Conservation (phyloP, 768 basidiomycete species). For the Leucocoprinus sp. region DNA sequence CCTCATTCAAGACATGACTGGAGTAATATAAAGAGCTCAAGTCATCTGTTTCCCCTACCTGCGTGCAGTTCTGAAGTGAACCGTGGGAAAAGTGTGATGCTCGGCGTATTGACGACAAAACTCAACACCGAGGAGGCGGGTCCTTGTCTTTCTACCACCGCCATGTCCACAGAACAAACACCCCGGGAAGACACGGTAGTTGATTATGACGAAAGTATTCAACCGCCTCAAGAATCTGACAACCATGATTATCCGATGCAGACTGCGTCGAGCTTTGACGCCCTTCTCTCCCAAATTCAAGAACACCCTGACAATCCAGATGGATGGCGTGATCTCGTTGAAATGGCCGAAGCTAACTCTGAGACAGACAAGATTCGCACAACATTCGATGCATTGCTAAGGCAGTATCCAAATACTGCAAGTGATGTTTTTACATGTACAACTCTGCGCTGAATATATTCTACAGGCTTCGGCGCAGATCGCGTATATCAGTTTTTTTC, state of each 20-base stretch:
- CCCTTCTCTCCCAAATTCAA: conserved; percentile 48
- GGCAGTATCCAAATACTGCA: conserved; percentile 89
- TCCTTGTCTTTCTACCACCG: background rate
- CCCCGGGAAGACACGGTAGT: conserved; percentile 5
- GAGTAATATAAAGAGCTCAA: no score
- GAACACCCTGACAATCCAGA: conserved; percentile 71
- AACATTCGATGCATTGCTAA: conserved; percentile 75
- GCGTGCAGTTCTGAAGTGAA: conserved; percentile 1
- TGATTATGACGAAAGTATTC: conserved; percentile 1
- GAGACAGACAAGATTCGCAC: conserved; percentile 76
- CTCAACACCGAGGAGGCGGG: conserved; percentile 5
- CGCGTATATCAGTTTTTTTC: conserved; percentile 72
- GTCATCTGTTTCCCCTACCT: no score
- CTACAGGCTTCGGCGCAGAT: conserved; percentile 74
- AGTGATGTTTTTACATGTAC: conserved; percentile 24
- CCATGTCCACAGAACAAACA: conserved; percentile 7
- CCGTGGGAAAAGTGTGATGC: conserved; percentile 9
- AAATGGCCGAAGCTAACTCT: conserved; percentile 65
- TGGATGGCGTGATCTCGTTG: conserved; percentile 69
- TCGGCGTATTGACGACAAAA: conserved; percentile 2
- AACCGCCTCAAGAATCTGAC: conserved; percentile 1
- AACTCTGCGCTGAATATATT: conserved; percentile 1
- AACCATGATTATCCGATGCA: conserved; percentile 19
- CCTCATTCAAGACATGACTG: no score
- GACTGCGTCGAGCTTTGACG: conserved; percentile 36